Conservation (phyloP, 2,329 filamentous ascomycete species). For the Colletotrichum sublineola region DNA sequence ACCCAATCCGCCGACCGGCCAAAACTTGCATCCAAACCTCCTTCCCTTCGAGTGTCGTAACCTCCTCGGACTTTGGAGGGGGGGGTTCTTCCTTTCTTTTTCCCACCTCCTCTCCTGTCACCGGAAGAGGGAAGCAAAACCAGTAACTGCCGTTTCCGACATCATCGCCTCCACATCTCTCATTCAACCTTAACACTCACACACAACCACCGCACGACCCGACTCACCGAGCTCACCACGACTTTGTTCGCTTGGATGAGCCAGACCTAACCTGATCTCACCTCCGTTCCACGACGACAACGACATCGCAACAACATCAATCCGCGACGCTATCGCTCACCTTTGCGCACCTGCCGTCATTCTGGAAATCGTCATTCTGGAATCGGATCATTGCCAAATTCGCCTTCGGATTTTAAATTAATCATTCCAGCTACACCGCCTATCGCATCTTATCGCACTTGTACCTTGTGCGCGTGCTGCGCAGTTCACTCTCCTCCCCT, state of each 20-base stretch:
- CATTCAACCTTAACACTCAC: background rate
- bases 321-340: constrained; percentile 5
- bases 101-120: background rate
- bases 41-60: constrained; percentile 15
- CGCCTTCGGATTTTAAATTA: constrained; percentile 25
- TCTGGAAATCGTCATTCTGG: constrained; percentile 5
- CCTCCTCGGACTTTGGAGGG: background rate
- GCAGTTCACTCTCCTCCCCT: constrained; percentile 8
- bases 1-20: constrained; percentile 29
- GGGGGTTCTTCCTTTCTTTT: background rate
- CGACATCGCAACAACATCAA: background rate
- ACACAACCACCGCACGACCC: background rate
- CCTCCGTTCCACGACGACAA: constrained; percentile 25
- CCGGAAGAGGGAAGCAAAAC: background rate
- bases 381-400: constrained; percentile 26
- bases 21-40: constrained; percentile 3
- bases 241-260: constrained; percentile 3
- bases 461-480: constrained; percentile 13
- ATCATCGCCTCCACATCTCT: background rate
- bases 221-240: background rate
- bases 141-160: constrained; percentile 2
- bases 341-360: constrained; percentile 8
- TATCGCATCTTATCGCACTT: constrained; percentile 14
- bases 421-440: constrained; percentile 28
- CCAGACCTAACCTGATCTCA: constrained; percentile 8